Base-by-base conservation (phyloP, 2,329 filamentous ascomycete species). In the Verticillium isaacii region DNA sequence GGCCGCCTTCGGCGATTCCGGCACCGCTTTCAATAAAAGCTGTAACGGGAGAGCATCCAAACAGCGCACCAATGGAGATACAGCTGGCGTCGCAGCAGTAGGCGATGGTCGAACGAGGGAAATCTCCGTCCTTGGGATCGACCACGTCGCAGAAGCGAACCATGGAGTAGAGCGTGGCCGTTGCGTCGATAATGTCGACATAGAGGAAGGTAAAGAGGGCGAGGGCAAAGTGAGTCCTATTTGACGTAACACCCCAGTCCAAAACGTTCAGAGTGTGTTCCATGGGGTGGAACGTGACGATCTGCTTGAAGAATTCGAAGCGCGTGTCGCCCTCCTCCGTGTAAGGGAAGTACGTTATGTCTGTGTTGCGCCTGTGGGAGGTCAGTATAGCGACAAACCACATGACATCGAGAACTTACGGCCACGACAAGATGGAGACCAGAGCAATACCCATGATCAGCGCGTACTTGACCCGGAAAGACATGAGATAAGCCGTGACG, bases 81-180 rank as follows among this genome's bases (percentile, higher is more conserved):
- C 87, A 88, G 15, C 87, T 74, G 1, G 89, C 89, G 66, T 93
- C 89, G 3, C 85, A 86, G 67, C 84, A 89, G 73, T 92, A 93
- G 1, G 93, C 93, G 36, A 94, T 77, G 1, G 92, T 92, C 2
- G 90, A 93, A 50, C 92, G 88, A 59, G 93, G 91, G 65, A 97
- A 97, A 72, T 96, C 92, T n/a, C 88, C 86, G 2, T 89, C 86
- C 56, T 84, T 80, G 66, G 82, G 75, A 69, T 88, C 82, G 66
- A 90, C 85, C 55, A 84, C 83, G 32, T 86, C 85, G 64, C 85
- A 88, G 75, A 92, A 92, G 25, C 88, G 87, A 1, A 89, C 90
- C 89, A 93, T 92, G n/a, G 89, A 90, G 75, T 92, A 92, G 41
- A 92, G 77, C 0, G 89, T 92, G 52, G 89, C 90, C 0, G 90